Evolutionary conservation across 2,329 filamentous ascomycete species (phyloP), one percentile per base, ranked within the genome.

Genomic region (Xylariales sp.): DNA sequence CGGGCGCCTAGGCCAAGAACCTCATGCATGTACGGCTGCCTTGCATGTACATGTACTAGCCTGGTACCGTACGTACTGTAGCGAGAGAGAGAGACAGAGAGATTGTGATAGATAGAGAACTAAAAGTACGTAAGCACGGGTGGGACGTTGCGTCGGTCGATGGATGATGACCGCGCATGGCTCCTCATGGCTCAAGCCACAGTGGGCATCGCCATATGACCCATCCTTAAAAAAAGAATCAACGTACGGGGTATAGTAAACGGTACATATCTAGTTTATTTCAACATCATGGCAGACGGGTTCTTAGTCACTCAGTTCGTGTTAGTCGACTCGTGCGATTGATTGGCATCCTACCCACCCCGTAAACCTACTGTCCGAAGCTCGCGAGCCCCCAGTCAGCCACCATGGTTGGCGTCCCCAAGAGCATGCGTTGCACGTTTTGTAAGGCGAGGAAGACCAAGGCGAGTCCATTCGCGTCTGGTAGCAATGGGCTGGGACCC

Each of bases 341-440:
- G 34, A 36, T 23, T 23, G 23, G 23, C 23, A n/a, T 28, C 34
- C 41, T 41, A 10, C 12, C n/a, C 6, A 28, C 34, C 34, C 9
- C 23, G n/a, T 3, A 36, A 30, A 49, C 18, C 28, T 14, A 45
- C 43, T 36, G 23, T 28, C 57, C 18, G n/a, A 16, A 23, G 41
- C 30, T 10, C n/a, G 9, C 30, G 34, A 39, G 41, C 23, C 14
- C 10, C 5, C 12, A 6, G 6, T 39, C 28, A 18, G 9, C 39
- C 41, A 73, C 8, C 58, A 77, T 76, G 75, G 75, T 77, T 41
- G 75, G 75, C 39, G 75, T 76, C 54, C 75, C 75, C 8, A 77
- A 76, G 67, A 76, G 75, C 52, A 76, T 75, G 62, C 74, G 75
- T n/a, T 76, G 75, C 63, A 73, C 69, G 0, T 77, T 77, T 46